phyloP scores from a whole-genome alignment of 2,329 filamentous ascomycete genomes.

The Fonsecaea multimorphosa region DNA sequence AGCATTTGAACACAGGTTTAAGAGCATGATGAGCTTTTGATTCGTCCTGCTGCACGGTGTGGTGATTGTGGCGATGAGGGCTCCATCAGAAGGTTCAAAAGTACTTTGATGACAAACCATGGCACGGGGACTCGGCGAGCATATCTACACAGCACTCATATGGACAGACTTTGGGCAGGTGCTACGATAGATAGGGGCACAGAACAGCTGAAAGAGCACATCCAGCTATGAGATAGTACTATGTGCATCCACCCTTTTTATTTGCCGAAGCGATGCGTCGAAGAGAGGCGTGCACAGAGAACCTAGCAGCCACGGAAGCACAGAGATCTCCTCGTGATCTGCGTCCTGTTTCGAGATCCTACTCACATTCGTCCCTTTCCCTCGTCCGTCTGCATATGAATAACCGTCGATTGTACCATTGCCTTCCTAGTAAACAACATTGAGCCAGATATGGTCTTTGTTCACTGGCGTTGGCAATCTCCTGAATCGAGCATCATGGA shows the following conservation, averaged over 20 bases:
- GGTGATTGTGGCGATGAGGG: neutral
- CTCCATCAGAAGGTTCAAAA: neutral
- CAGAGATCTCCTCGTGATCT: too few relatives aligned
- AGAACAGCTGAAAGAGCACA: neutral
- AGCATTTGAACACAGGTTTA: constrained; percentile 34
- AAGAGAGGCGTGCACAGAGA: neutral
- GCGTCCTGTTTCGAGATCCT: neutral
- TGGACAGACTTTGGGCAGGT: neutral
- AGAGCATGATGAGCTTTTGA: constrained; percentile 26
- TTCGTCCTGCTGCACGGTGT: neutral
- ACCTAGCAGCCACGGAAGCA: neutral
- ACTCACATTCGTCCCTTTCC: neutral
- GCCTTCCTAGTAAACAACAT: too few relatives aligned
- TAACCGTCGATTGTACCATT: too few relatives aligned
- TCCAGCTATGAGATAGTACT: neutral
- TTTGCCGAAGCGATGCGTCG: neutral
- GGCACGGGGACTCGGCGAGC: too few relatives aligned
- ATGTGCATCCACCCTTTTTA: neutral
- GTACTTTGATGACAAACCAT: too few relatives aligned
- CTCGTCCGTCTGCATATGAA: neutral
- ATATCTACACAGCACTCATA: neutral
- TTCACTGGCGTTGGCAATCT: too few relatives aligned
- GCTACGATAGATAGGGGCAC: neutral
- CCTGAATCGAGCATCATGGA: too few relatives aligned
- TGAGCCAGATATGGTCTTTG: too few relatives aligned